Conservation (phyloP, 371 early-diverging fungal species). For the Parasitella parasitica region DNA sequence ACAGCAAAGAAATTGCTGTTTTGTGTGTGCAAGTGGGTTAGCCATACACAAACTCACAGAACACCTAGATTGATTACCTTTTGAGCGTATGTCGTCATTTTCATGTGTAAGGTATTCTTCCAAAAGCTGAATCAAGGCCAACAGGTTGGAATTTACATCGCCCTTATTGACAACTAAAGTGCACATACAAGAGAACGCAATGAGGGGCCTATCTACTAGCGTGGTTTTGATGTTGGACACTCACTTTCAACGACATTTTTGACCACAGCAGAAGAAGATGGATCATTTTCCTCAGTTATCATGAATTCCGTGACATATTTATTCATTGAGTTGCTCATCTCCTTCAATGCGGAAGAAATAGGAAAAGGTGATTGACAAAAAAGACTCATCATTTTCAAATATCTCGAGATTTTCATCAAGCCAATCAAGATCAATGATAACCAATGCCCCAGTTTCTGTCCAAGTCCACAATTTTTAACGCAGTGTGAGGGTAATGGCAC, state of each 20-base stretch:
- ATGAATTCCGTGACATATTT: slow-evolving; percentile 10
- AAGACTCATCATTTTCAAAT: neutral
- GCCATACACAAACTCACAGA: neutral
- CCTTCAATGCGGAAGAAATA: neutral
- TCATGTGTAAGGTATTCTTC: slow-evolving; percentile 4
- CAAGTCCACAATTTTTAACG: too few relatives aligned
- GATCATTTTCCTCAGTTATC: slow-evolving; percentile 1
- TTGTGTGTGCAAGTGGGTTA: neutral
- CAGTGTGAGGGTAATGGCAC: too few relatives aligned
- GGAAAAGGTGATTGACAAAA: neutral
- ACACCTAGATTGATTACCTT: slow-evolving; percentile 1
- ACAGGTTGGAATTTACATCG: neutral
- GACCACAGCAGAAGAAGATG: neutral
- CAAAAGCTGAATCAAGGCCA: slow-evolving; percentile 4
- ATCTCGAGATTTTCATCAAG: neutral
- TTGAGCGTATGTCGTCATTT: slow-evolving; percentile 3
- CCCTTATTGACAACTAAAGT: neutral
- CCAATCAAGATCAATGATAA: neutral
- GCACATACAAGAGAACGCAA: neutral
- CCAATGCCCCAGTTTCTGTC: neutral
- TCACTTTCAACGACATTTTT: slow-evolving; percentile 1
- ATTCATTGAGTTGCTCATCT: slow-evolving; percentile 1
- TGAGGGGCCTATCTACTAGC: too few relatives aligned
- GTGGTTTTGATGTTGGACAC: neutral
- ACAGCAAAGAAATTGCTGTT: slow-evolving; percentile 8